These are phyloP conservation scores for Zalaria sp. DNA, from an alignment of 2,329 filamentous ascomycete species.

Conservation along the genomic window DNA sequence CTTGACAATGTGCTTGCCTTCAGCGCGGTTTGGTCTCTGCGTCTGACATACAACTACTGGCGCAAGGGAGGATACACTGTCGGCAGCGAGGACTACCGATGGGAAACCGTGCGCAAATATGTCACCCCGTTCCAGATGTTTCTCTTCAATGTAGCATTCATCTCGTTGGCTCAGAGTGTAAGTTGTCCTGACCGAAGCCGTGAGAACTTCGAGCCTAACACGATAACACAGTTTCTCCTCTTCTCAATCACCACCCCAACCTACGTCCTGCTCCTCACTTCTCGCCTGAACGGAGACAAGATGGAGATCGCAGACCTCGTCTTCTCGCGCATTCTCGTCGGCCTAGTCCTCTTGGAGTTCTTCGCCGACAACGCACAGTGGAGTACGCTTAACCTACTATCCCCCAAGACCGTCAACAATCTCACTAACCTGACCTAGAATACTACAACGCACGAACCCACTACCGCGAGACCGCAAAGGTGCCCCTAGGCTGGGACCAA, in stretches of 20 bases:
- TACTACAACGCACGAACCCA: slow-evolving; percentile 70
- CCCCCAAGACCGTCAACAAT: not conserved
- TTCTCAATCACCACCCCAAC: slow-evolving; percentile 66
- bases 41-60: slow-evolving; percentile 90
- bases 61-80: slow-evolving; percentile 81
- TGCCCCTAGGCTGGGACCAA: slow-evolving; percentile 44
- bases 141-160: slow-evolving; percentile 80
- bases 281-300: slow-evolving; percentile 43
- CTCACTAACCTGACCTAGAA: slow-evolving; percentile 25
- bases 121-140: slow-evolving; percentile 57
- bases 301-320: slow-evolving; percentile 39
- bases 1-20: slow-evolving; percentile 61
- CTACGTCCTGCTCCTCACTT: slow-evolving; percentile 64
- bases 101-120: slow-evolving; percentile 58
- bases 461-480: slow-evolving; percentile 60
- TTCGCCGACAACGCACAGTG: slow-evolving; percentile 90
- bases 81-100: slow-evolving; percentile 91
- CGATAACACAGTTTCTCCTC: slow-evolving; percentile 48
- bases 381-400: slow-evolving; percentile 32
- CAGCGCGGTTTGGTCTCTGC: slow-evolving; percentile 50
- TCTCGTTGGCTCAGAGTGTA: slow-evolving; percentile 59
- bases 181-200: slow-evolving; percentile 8
- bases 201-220: not conserved
- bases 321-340: slow-evolving; percentile 41
- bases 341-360: slow-evolving; percentile 51